Evolutionary conservation across 805 yeast species (phyloP).

Genomic region (Candida nanaspora): DNA sequence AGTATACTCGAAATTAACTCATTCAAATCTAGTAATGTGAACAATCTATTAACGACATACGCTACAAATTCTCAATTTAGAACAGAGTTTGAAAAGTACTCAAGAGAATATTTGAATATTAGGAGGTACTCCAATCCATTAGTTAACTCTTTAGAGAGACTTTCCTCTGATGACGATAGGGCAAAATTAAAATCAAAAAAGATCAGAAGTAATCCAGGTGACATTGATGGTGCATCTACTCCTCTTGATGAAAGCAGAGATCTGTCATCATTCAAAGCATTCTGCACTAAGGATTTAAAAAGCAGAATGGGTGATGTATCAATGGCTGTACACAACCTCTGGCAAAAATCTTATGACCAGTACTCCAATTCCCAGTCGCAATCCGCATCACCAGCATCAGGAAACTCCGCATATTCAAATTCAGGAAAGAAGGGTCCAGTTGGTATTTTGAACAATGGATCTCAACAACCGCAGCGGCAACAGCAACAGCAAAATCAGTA

Average conservation of each 20-base stretch:
- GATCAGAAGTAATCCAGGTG: neutral
- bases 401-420: neutral
- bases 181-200: neutral
- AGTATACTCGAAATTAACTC: conserved; percentile 50
- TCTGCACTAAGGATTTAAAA: neutral
- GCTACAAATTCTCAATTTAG: conserved; percentile 51
- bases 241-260: neutral
- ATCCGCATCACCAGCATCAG: neutral
- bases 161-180: conserved; percentile 13
- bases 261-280: neutral
- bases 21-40: conserved; percentile 19
- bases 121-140: conserved; percentile 68
- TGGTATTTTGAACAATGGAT: neutral
- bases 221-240: neutral
- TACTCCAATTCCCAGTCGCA: neutral
- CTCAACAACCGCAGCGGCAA: neutral
- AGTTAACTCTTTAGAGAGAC: conserved; percentile 51
- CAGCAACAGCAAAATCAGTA: conserved; percentile 1
- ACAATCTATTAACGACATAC: conserved; percentile 21
- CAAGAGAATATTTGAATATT: conserved; percentile 66
- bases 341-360: conserved; percentile 1
- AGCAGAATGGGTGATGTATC: neutral
- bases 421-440: neutral
- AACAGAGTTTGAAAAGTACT: conserved; percentile 72
- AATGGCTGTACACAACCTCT: neutral